phyloP scores from a whole-genome alignment of 2,329 filamentous ascomycete species.

The Chaetoscypha palmicola region DNA sequence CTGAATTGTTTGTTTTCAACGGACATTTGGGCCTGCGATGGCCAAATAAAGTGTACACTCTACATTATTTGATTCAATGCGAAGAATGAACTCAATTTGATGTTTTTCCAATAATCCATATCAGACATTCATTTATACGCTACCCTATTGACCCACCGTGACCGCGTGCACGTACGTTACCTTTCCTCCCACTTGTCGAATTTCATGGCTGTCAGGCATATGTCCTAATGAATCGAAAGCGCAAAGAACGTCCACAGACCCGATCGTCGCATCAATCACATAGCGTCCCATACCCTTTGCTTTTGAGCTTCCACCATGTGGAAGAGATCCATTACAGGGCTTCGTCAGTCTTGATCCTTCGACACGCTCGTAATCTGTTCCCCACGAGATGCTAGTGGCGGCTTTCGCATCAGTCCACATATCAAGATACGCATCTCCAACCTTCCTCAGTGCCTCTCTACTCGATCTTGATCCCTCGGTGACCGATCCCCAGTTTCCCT shows the following conservation, averaged over 20 bases:
- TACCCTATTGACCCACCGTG: slow-evolving; percentile 2
- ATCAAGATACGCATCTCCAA: slow-evolving; percentile 14
- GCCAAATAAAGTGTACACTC: no score
- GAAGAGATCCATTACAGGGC: slow-evolving; percentile 11
- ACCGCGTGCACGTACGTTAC: slow-evolving; percentile 15
- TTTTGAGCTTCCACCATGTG: slow-evolving; percentile 10
- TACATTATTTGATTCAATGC: no score
- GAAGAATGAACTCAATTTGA: no score
- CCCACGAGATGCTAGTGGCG: slow-evolving; percentile 12
- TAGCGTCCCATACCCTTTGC: slow-evolving; percentile 11
- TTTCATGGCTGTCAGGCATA: slow-evolving; percentile 15
- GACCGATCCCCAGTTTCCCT: slow-evolving; percentile 8
- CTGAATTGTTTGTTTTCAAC: no score
- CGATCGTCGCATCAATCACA: slow-evolving; percentile 15
- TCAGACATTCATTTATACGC: neutral
- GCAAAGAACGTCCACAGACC: slow-evolving; percentile 14
- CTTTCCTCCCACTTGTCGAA: slow-evolving; percentile 12
- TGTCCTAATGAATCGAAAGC: slow-evolving; percentile 11
- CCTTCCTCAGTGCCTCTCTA: slow-evolving; percentile 3
- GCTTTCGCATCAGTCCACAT: slow-evolving; percentile 16
- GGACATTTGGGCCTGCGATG: no score
- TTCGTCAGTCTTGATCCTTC: slow-evolving; percentile 12
- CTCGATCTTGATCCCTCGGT: neutral
- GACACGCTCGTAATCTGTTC: slow-evolving; percentile 12
- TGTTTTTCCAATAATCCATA: no score